Evolutionary conservation across 169 alveolate species (phyloP).

Genomic region (Fabrea salina): DNA sequence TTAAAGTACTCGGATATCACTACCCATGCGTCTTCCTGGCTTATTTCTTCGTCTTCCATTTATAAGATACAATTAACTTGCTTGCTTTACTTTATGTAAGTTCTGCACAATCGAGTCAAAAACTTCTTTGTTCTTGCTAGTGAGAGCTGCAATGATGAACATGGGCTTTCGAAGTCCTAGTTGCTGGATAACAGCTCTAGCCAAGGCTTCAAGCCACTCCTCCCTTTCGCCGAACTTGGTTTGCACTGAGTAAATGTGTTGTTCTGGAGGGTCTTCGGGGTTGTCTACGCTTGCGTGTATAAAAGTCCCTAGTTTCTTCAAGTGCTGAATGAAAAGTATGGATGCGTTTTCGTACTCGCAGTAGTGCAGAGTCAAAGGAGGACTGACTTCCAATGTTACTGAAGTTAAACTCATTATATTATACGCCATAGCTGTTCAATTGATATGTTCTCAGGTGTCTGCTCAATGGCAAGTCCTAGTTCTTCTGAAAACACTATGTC

Average conservation of each 20-base stretch:
- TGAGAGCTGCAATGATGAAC: neutral
- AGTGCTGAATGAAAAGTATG: neutral
- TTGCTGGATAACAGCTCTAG: slow-evolving; percentile 4
- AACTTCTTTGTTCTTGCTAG: no score
- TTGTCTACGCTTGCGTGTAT: slow-evolving; percentile 7
- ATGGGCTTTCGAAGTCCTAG: neutral
- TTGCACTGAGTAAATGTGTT: neutral
- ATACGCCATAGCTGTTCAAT: slow-evolving; percentile 39
- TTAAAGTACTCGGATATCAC: slow-evolving; percentile 82
- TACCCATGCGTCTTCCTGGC: slow-evolving; percentile 87
- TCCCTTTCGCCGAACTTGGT: slow-evolving; percentile 24
- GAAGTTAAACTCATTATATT: slow-evolving; percentile 7
- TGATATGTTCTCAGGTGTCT: slow-evolving; percentile 8
- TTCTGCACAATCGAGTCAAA: no score
- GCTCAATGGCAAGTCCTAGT: slow-evolving; percentile 45
- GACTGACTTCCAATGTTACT: slow-evolving; percentile 1
- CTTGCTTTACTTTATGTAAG: no score
- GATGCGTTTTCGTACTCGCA: neutral
- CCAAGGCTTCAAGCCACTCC: slow-evolving; percentile 21
- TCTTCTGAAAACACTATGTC: slow-evolving; percentile 35
- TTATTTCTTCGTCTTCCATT: slow-evolving; percentile 60
- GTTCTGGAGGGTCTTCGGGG: slow-evolving; percentile 1
- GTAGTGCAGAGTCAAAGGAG: neutral
- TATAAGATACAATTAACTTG: no score
- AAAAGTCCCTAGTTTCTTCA: slow-evolving; percentile 22